A percentile compares a stretch with the other conserved stretches of the same genome.
Conservation (phyloP, 1,284 basidiomycete genomes). For the Amylostereum chailletii region DNA sequence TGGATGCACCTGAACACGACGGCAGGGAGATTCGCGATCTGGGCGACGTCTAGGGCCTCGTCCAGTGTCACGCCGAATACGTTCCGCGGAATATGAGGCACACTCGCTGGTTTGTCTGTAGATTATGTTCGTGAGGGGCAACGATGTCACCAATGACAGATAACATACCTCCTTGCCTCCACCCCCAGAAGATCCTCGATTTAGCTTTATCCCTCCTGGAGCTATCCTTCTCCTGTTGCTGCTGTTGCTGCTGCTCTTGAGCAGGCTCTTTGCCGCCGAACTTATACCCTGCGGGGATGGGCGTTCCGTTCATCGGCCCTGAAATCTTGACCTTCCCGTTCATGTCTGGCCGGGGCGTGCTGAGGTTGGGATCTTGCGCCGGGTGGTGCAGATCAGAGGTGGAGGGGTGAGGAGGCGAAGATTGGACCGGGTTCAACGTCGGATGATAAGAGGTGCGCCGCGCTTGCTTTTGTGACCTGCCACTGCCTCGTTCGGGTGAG, state of each 20-base stretch:
- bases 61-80: slow-evolving; percentile 89
- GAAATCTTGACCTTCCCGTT: slow-evolving; percentile 76
- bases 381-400: no score
- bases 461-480: slow-evolving; percentile 19
- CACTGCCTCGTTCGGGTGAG: slow-evolving; percentile 49
- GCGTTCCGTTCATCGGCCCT: slow-evolving; percentile 79
- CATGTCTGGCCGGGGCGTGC: slow-evolving; percentile 24
- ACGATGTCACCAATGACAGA: slow-evolving; percentile 8
- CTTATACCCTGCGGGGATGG: slow-evolving; percentile 84
- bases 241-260: slow-evolving; percentile 12
- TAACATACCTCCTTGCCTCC: slow-evolving; percentile 40
- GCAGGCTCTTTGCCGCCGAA: slow-evolving; percentile 62
- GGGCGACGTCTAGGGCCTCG: slow-evolving; percentile 82
- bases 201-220: slow-evolving; percentile 86
- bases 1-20: slow-evolving; percentile 93
- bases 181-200: slow-evolving; percentile 83
- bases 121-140: slow-evolving; percentile 3
- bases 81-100: slow-evolving; percentile 48
- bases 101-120: slow-evolving; percentile 33
- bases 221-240: slow-evolving; percentile 2
- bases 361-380: slow-evolving; percentile 29
- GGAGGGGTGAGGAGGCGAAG: no score
- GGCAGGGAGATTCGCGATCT: slow-evolving; percentile 86
- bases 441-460: slow-evolving; percentile 51
- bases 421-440: slow-evolving; percentile 34